Evolutionary conservation across 1,284 basidiomycete species (phyloP).

Genomic region (Boletus albobrunnescens): DNA sequence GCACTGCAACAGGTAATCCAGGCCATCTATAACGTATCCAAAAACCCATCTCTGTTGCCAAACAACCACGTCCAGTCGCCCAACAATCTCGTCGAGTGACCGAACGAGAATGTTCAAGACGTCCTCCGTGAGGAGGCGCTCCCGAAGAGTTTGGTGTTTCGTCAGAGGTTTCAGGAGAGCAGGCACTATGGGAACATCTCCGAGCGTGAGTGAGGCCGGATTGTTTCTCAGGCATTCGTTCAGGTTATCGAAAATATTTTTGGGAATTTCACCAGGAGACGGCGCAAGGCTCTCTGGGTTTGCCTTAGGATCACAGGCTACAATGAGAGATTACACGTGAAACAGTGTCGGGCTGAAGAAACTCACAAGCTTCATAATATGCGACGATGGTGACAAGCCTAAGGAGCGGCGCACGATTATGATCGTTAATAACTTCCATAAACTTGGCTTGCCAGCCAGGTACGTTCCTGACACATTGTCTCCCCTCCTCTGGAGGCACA

Average conservation of each 20-base stretch:
- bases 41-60: slow-evolving; percentile 6
- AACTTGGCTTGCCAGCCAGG: slow-evolving; percentile 12
- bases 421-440: slow-evolving; percentile 8
- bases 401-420: slow-evolving; percentile 8
- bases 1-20: slow-evolving; percentile 20
- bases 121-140: slow-evolving; percentile 11
- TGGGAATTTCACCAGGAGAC: not conserved
- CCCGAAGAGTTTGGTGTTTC: slow-evolving; percentile 14
- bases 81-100: slow-evolving; percentile 13
- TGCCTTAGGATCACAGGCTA: slow-evolving; percentile 7
- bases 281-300: not conserved
- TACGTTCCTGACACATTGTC: slow-evolving; percentile 12
- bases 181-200: slow-evolving; percentile 17
- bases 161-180: slow-evolving; percentile 21
- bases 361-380: slow-evolving; percentile 26
- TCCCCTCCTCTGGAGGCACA: slow-evolving; percentile 23
- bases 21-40: slow-evolving; percentile 22
- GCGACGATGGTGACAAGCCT: slow-evolving; percentile 22
- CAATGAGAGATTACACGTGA: not conserved
- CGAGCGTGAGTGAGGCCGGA: slow-evolving; percentile 8
- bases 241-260: slow-evolving; percentile 5
- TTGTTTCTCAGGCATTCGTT: slow-evolving; percentile 10
- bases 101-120: slow-evolving; percentile 14
- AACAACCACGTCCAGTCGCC: slow-evolving; percentile 8
- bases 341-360: not conserved